Base-by-base conservation (phyloP, 805 yeast species). In the Ogataea methanolica region DNA sequence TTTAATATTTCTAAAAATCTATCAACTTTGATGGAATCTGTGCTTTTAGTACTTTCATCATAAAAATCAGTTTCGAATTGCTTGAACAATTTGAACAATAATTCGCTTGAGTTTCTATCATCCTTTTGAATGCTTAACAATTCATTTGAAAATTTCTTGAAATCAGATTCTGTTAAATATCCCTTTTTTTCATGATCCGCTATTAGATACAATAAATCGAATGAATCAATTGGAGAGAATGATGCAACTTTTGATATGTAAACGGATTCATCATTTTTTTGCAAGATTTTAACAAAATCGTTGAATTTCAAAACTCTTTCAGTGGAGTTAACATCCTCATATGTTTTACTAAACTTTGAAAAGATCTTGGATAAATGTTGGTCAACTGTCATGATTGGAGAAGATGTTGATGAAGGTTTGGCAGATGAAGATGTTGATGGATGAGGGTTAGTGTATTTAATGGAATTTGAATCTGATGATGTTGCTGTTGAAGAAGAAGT, bases 111-210 rank as follows among this genome's bases (percentile, higher is more conserved):
- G 47, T 71, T 65, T 47, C 77, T 73, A 52, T 73, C 74, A 45
- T 80, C 66, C 39, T 39, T 11, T 39, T 39, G 33, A 7, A 39
- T 14, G 15, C 76, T 55, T 5, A 65, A 33, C 7, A 78, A 66
- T 33, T 73, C 74, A 50, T 76, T 73, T 57, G 86, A 82, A 62
- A 92, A 87, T 39, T 76, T 75, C 43, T 79, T 68, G 85, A 96
- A 92, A 62, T 92, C 97, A 23, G 71, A 64, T 35, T 55, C 58
- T 26, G 61, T 58, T 22, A 66, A 40, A 49, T 74, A 82, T 7
- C 97, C 97, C 54, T 80, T 79, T 47, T 75, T 72, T 36, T 75
- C 73, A 49, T 79, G 79, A 68, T 92, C 98, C 15, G 96, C 88
- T 26, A 89, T 81, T 47, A 85, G 72, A 62, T 86, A 92, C 42